Conservation (phyloP, 1,284 basidiomycete species). For the Mycosarcoma mackinlayi region DNA sequence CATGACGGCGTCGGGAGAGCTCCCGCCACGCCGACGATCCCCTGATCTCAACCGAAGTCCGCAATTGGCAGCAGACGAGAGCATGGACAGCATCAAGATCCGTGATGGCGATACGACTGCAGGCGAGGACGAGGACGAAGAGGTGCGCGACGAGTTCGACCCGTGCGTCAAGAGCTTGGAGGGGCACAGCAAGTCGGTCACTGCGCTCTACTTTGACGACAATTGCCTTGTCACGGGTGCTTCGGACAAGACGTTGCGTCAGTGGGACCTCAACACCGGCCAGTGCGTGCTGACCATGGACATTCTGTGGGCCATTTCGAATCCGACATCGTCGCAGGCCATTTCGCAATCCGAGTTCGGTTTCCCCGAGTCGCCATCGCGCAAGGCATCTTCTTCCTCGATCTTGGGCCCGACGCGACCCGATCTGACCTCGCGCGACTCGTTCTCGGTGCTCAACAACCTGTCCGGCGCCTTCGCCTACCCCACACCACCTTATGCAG, state of each 20-base stretch:
- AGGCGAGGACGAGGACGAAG: conserved; percentile 70
- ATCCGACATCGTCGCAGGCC: conserved; percentile 76
- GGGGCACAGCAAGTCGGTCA: conserved; percentile 91
- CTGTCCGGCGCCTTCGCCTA: conserved; percentile 72
- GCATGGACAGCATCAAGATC: conserved; percentile 42
- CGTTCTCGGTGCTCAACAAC: conserved; percentile 53
- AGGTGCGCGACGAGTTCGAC: conserved; percentile 66
- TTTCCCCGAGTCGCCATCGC: conserved; percentile 70
- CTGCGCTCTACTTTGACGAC: conserved; percentile 93
- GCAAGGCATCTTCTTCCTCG: conserved; percentile 45
- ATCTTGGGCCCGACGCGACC: conserved; percentile 43
- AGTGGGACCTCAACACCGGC: conserved; percentile 96
- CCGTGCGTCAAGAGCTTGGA: conserved; percentile 83
- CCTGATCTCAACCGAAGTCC: conserved; percentile 23
- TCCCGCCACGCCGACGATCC: conserved; percentile 26
- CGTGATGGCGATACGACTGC: conserved; percentile 32
- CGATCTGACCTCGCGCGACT: conserved; percentile 33
- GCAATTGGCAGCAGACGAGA: conserved; percentile 25
- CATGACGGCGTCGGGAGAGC: conserved; percentile 55
- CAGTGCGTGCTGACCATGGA: conserved; percentile 99
- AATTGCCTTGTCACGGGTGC: conserved; percentile 94
- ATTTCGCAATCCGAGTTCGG: conserved; percentile 59
- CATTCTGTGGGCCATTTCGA: conserved; percentile 98
- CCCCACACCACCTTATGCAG: conserved; percentile 86
- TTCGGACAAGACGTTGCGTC: conserved; percentile 95